A percentile compares a stretch with the other conserved stretches of the same genome.
These are phyloP conservation scores for Psophocarpus tetragonolobus DNA, from an alignment of 306 rosid species.

Conservation along the genomic window DNA sequence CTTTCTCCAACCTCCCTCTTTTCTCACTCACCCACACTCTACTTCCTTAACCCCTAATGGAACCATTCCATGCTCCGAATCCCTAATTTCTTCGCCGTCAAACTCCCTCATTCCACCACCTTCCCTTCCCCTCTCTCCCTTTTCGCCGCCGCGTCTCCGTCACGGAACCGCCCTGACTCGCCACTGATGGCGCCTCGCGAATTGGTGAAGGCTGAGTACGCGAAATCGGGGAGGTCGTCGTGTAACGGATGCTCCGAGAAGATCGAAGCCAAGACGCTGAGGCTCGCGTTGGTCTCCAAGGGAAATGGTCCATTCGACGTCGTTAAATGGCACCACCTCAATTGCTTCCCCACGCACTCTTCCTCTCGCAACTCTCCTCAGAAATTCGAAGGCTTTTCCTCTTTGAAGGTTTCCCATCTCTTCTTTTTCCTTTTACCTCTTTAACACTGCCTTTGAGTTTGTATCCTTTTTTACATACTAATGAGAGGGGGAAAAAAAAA, in stretches of 20 bases:
- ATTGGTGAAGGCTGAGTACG: slow-evolving; percentile 57
- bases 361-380: not conserved
- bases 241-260: slow-evolving; percentile 63
- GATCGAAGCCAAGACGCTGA: slow-evolving; percentile 45
- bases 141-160: not conserved
- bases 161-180: not conserved
- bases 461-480: too few relatives aligned
- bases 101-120: not conserved
- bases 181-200: slow-evolving; percentile 41
- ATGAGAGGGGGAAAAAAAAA: too few relatives aligned
- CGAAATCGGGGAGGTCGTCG: slow-evolving; percentile 59
- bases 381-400: slow-evolving; percentile 54
- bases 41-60: not conserved
- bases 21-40: not conserved
- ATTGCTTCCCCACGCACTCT: slow-evolving; percentile 50
- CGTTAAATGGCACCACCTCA: slow-evolving; percentile 68
- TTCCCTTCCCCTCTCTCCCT: not conserved
- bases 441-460: not conserved
- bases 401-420: slow-evolving; percentile 47
- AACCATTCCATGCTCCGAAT: not conserved
- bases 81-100: not conserved
- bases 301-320: slow-evolving; percentile 46
- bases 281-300: slow-evolving; percentile 56
- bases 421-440: not conserved
- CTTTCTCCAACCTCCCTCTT: too few relatives aligned